phyloP scores from a whole-genome alignment of 352 stramenopile species.

The Globisporangium lucens region DNA sequence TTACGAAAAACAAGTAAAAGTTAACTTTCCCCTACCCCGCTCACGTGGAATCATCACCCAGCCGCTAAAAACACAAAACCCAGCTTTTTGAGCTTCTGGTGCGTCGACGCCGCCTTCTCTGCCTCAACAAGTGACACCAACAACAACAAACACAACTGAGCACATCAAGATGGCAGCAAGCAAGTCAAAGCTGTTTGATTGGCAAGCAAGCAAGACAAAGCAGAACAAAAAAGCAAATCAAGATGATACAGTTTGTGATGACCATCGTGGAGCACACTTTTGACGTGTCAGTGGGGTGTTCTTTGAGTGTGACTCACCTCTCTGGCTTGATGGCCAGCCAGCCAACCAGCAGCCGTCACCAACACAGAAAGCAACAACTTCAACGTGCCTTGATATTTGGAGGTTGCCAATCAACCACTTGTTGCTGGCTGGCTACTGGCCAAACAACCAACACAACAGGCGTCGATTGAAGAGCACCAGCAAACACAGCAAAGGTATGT shows the following conservation, averaged over 20 bases:
- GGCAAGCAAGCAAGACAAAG: background rate
- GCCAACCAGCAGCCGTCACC: background rate
- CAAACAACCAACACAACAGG: background rate
- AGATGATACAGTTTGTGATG: background rate
- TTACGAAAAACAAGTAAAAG: background rate
- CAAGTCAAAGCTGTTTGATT: background rate
- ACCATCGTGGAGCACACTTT: background rate
- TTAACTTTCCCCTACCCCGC: background rate
- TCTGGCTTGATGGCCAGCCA: background rate
- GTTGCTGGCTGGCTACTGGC: background rate
- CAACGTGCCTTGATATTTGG: background rate
- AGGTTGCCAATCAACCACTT: background rate
- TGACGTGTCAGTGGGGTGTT: background rate
- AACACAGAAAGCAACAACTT: background rate
- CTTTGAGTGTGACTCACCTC: background rate
- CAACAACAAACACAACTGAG: background rate
- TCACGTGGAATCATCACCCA: background rate
- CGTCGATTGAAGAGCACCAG: background rate
- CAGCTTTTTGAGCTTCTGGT: background rate
- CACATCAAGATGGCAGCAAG: background rate
- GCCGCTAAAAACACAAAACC: background rate
- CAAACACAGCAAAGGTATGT: background rate
- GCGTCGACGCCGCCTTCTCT: background rate
- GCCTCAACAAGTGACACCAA: background rate
- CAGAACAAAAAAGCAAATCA: background rate